Evolutionary conservation across 441 rosid genomes (phyloP).

Genomic region (Melastoma candidum): DNA sequence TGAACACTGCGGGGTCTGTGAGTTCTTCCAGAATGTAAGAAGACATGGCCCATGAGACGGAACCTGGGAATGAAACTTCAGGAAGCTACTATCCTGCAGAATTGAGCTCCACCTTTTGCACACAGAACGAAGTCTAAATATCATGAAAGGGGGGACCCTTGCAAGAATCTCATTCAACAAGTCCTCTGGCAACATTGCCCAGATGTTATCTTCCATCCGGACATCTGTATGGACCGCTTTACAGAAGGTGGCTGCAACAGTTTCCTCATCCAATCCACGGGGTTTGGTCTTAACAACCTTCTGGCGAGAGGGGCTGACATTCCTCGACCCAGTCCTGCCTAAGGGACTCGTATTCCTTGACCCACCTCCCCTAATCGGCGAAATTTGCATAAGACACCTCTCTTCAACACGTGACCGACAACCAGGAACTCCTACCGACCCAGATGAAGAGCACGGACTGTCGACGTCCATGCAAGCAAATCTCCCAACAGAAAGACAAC

Average conservation of each 20-base stretch:
- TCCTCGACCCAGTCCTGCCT: constrained; percentile 66
- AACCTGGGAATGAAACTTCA: constrained; percentile 79
- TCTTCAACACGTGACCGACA: constrained; percentile 25
- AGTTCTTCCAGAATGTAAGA: constrained; percentile 81
- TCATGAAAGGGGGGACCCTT: constrained; percentile 86
- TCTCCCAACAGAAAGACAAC: too few species aligned
- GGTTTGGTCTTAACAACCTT: constrained; percentile 82
- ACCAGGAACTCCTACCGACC: too few species aligned
- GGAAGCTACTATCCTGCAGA: constrained; percentile 76
- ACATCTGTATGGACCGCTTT: constrained; percentile 57
- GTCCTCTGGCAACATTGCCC: constrained; percentile 98
- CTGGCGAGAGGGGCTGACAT: constrained; percentile 78
- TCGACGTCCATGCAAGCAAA: too few species aligned
- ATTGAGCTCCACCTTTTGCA: constrained; percentile 88
- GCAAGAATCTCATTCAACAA: constrained; percentile 77
- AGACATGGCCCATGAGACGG: constrained; percentile 92
- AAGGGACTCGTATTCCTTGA: constrained; percentile 69
- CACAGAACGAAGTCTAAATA: constrained; percentile 82
- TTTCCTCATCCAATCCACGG: constrained; percentile 89
- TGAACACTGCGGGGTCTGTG: constrained; percentile 71
- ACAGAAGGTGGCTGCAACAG: constrained; percentile 56
- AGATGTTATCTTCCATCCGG: constrained; percentile 81
- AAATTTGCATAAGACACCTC: constrained; percentile 43
- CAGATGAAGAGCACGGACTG: too few species aligned
- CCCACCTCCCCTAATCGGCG: constrained; percentile 52